These are phyloP conservation scores for Microbotryum lychnidis-dioicae DNA, from an alignment of 1,284 basidiomycete genomes.

Conservation along the genomic window DNA sequence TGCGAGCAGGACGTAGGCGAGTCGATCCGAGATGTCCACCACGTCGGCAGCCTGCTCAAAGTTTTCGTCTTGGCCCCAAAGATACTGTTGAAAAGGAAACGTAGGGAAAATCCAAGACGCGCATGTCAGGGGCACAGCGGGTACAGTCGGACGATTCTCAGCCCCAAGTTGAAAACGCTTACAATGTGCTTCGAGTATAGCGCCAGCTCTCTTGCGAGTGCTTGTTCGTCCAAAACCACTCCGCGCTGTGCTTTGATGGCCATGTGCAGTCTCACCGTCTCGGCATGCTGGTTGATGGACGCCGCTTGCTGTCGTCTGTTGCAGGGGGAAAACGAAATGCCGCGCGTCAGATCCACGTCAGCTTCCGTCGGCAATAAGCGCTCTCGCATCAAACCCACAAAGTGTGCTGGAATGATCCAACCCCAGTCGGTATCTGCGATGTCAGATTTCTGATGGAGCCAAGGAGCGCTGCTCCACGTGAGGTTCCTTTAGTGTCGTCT, in stretches of 20 bases:
- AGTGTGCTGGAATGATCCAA: slow-evolving; percentile 1
- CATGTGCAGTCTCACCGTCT: slow-evolving; percentile 33
- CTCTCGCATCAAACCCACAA: slow-evolving; percentile 6
- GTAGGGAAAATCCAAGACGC: not conserved
- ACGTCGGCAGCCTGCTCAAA: slow-evolving; percentile 23
- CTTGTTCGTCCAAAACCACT: slow-evolving; percentile 21
- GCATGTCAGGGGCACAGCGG: not conserved
- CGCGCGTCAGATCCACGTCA: not conserved
- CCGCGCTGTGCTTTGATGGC: slow-evolving; percentile 30
- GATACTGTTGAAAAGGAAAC: slow-evolving; percentile 24
- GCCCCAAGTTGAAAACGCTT: no score
- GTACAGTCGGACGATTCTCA: no score
- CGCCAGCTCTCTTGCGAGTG: slow-evolving; percentile 26
- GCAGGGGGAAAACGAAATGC: not conserved
- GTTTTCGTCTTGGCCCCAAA: slow-evolving; percentile 29
- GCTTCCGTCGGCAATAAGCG: not conserved
- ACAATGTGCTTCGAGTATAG: slow-evolving; percentile 6
- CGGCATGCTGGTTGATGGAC: slow-evolving; percentile 3
- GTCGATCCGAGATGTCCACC: slow-evolving; percentile 30
- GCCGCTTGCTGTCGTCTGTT: slow-evolving; percentile 15
- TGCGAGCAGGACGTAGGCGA: slow-evolving; percentile 32
- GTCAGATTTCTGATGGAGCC: slow-evolving; percentile 6
- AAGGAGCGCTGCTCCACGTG: not conserved
- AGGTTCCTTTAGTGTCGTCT: not conserved
- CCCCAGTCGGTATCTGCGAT: slow-evolving; percentile 5